Conservation (phyloP, 768 basidiomycete species). For the Amanita exitialis region DNA sequence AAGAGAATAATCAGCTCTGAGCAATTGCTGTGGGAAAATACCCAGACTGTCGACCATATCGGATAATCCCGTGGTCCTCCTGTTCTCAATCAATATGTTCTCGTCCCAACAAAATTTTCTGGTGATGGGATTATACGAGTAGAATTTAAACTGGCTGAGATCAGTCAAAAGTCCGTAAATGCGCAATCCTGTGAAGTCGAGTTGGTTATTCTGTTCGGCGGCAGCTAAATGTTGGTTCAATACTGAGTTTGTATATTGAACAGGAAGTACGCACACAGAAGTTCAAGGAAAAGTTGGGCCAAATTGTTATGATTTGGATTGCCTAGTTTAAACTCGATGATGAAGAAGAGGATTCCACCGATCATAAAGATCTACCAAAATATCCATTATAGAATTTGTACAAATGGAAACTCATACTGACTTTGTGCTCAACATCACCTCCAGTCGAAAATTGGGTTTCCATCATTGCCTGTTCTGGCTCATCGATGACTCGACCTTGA, state of each 20-base stretch:
- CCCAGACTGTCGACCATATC: slow-evolving; percentile 7
- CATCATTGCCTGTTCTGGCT: slow-evolving; percentile 7
- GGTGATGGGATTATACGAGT: slow-evolving; percentile 8
- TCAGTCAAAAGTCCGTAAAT: slow-evolving; percentile 7
- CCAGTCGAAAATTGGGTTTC: slow-evolving; percentile 11
- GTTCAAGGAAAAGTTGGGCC: slow-evolving; percentile 8
- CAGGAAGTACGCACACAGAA: background rate
- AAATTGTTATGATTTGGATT: background rate
- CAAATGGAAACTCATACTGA: slow-evolving; percentile 1
- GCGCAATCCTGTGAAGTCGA: slow-evolving; percentile 5
- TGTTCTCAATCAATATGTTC: slow-evolving; percentile 1
- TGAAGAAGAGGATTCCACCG: slow-evolving; percentile 9
- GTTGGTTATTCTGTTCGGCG: slow-evolving; percentile 2
- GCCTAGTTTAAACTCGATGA: slow-evolving; percentile 17
- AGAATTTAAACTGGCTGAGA: slow-evolving; percentile 6
- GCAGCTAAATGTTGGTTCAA: background rate
- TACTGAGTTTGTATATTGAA: too few relatives aligned
- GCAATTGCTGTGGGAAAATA: background rate
- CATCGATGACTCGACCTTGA: slow-evolving; percentile 14
- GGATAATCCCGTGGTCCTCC: background rate
- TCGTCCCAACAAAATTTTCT: slow-evolving; percentile 7
- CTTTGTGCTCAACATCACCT: slow-evolving; percentile 12
- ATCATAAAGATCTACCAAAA: slow-evolving; percentile 7
- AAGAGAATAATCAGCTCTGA: slow-evolving; percentile 5
- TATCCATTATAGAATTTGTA: background rate